A percentile compares a stretch with the other conserved stretches of the same genome.
Conservation (phyloP, 2,329 filamentous ascomycete genomes). For the Elsinoe batatas region DNA sequence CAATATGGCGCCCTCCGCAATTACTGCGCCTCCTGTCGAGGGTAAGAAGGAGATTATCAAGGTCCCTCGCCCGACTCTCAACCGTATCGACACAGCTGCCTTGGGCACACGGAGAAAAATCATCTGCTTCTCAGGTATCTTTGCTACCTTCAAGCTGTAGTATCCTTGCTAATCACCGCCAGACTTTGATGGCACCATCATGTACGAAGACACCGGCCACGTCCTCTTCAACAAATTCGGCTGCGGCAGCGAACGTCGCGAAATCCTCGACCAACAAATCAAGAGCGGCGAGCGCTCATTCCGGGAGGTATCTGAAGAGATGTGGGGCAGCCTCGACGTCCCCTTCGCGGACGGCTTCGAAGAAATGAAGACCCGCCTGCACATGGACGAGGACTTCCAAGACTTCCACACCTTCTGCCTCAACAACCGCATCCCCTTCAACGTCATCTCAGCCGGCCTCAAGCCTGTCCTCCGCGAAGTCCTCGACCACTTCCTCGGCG, state of each 20-base stretch:
- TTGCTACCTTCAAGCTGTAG: conserved; percentile 10
- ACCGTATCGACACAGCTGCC: conserved; percentile 17
- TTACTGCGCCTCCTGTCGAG: conserved; percentile 23
- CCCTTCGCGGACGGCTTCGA: conserved; percentile 60
- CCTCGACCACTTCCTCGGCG: conserved; percentile 55
- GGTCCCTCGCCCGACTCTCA: conserved; percentile 18
- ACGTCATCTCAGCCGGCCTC: conserved; percentile 58
- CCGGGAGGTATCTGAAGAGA: conserved; percentile 60
- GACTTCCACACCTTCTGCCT: conserved; percentile 57
- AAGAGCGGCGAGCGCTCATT: conserved; percentile 56
- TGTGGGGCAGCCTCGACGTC: conserved; percentile 58
- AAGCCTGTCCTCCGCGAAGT: conserved; percentile 54
- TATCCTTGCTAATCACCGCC: conserved; percentile 15
- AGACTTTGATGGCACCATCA: conserved; percentile 66
- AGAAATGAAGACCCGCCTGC: conserved; percentile 51
- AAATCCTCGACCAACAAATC: conserved; percentile 53
- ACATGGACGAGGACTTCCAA: conserved; percentile 55
- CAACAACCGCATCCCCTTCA: conserved; percentile 54
- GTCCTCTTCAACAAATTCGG: conserved; percentile 58
- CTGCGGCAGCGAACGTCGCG: conserved; percentile 48
- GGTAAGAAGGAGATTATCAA: conserved; percentile 21
- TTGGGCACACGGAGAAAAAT: conserved; percentile 45
- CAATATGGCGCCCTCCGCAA: conserved; percentile 25
- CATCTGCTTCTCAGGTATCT: conserved; percentile 47
- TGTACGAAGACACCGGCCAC: conserved; percentile 55